Evolutionary conservation across 2,329 filamentous ascomycete species (phyloP), one percentile per base, ranked within the genome.

Genomic region (Nemania sp.): DNA sequence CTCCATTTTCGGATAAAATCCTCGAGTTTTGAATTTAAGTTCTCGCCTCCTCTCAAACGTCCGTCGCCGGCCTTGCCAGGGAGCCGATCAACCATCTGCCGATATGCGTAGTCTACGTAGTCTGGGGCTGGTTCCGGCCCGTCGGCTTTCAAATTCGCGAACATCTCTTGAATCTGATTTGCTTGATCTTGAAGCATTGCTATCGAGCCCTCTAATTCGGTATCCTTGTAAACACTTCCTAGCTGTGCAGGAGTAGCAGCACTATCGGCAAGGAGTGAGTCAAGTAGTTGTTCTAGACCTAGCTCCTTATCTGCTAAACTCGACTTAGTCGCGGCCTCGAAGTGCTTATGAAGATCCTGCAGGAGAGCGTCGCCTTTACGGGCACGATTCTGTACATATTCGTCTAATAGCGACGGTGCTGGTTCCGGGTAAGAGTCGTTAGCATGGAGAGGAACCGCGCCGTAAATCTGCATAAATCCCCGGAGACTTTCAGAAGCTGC

Each of bases 151-250:
- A 77, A 67, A 7, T 68, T 41, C n/a, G 49, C 53, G 24, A 76
- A 75, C n/a, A 70, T 57, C 2, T 68, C 62, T 45, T 68, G 58
- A 18, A 76, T 68, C 35, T 74, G 72, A 27, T 70, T 64, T 45
- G 65, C 65, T 55, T 79, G 74, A 0, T 67, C 66, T 29, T 69
- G 69, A 5, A 78, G 70, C 3, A 74, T 67, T 5, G 68, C 66
- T 20, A 79, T 72, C 1, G 76, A 77, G 7, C 75, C 72, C 45
- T 79, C 77, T 5, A 78, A 62, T 64, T 77, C 71, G 1, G 67
- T 67, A 51, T 79, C 77, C 22, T 72, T 70, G 22, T 75, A 73
- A 11, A 75, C 70, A 26, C 68, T 71, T 5, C 71, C 73, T 3
- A 67, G 69, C 0, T 55, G 32, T 15, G 56, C 29, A 18, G 54